Percentiles rank a stretch among this genome's conserved stretches.
phyloP scores from a whole-genome alignment of 352 stramenopile species.

The Nothophytophthora sp. region DNA sequence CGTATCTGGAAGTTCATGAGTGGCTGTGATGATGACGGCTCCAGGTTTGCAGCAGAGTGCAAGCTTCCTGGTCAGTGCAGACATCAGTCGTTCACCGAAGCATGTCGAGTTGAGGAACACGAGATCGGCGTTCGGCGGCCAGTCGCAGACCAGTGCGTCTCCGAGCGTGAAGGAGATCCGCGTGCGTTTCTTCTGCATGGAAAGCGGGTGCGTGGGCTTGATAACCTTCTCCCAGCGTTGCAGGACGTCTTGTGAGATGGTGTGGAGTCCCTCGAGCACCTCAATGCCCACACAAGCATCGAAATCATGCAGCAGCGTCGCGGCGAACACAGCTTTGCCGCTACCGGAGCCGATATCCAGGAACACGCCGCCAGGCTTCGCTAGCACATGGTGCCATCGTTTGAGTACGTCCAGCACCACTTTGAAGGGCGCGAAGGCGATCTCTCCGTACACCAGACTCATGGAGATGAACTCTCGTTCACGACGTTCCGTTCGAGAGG shows the following conservation, averaged over 20 bases:
- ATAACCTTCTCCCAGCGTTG: constrained; percentile 55
- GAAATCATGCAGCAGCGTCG: constrained; percentile 85
- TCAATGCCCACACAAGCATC: constrained; percentile 85
- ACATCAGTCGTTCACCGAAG: constrained; percentile 74
- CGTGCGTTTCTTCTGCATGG: constrained; percentile 68
- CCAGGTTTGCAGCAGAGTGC: constrained; percentile 48
- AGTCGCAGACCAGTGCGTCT: constrained; percentile 76
- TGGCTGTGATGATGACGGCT: constrained; percentile 63
- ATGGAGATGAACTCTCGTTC: constrained; percentile 66
- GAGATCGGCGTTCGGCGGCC: constrained; percentile 57
- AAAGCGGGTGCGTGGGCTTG: constrained; percentile 47
- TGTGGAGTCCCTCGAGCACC: constrained; percentile 80
- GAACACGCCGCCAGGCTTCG: constrained; percentile 74
- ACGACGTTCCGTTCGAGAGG: constrained; percentile 39
- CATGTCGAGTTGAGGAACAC: constrained; percentile 93
- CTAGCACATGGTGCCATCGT: constrained; percentile 58
- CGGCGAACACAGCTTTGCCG: constrained; percentile 88
- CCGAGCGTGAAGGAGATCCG: constrained; percentile 71
- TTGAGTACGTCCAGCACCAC: constrained; percentile 64
- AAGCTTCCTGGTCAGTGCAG: constrained; percentile 47
- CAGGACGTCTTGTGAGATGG: constrained; percentile 57
- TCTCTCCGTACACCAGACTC: constrained; percentile 89
- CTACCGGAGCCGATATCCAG: constrained; percentile 88
- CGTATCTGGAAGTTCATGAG: constrained; percentile 43
- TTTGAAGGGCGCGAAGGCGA: constrained; percentile 83